Evolutionary conservation across 2,329 filamentous ascomycete species (phyloP).

Genomic region (Arthroderma sp.): DNA sequence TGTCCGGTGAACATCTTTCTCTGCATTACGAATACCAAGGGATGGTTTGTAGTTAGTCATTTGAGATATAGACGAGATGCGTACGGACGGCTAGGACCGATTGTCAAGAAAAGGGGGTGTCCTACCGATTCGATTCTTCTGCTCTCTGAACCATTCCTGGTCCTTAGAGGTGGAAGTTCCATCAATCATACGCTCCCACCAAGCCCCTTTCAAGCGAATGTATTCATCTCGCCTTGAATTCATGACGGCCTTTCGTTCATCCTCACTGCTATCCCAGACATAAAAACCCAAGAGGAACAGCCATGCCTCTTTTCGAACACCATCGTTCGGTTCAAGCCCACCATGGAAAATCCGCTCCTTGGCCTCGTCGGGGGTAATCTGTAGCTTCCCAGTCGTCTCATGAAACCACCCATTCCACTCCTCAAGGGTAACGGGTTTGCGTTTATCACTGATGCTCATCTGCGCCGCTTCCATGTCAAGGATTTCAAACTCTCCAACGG

Average conservation of each 20-base stretch:
- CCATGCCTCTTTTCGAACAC: constrained; percentile 93
- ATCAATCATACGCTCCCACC: constrained; percentile 91
- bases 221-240: constrained; percentile 87
- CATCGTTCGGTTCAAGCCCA: constrained; percentile 75
- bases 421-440: constrained; percentile 62
- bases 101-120: constrained; percentile 22
- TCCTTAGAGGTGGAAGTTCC: constrained; percentile 67
- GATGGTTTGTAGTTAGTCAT: constrained; percentile 36
- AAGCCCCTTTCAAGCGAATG: constrained; percentile 79
- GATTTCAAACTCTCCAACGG: constrained; percentile 91
- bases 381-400: constrained; percentile 55
- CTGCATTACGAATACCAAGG: constrained; percentile 49
- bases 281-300: constrained; percentile 84
- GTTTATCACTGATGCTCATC: constrained; percentile 61
- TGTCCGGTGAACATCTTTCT: constrained; percentile 96
- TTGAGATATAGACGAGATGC: neutral
- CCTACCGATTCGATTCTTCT: constrained; percentile 80
- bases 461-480: constrained; percentile 65
- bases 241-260: constrained; percentile 71
- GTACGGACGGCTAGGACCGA: constrained; percentile 8
- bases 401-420: constrained; percentile 95
- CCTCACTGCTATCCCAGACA: constrained; percentile 78
- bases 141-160: constrained; percentile 93
- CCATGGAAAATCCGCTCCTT: constrained; percentile 98
- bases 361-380: constrained; percentile 76